These are phyloP conservation scores for Irpex rosettiformis DNA, from an alignment of 1,284 basidiomycete genomes.

Conservation along the genomic window DNA sequence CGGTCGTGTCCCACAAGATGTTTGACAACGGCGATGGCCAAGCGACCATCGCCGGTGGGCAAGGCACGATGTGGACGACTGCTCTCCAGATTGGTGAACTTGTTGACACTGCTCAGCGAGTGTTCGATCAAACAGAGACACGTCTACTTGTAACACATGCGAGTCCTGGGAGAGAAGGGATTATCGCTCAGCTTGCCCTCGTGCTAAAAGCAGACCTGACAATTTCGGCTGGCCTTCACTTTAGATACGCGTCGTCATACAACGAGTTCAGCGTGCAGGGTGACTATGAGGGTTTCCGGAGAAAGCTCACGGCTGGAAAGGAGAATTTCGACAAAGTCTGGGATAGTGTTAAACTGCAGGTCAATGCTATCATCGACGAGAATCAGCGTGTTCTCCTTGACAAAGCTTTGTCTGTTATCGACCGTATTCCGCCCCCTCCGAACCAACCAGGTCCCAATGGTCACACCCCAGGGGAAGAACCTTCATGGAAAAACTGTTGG, in stretches of 20 bases:
- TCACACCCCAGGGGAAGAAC: constrained; percentile 64
- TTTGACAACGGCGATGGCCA: constrained; percentile 95
- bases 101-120: constrained; percentile 94
- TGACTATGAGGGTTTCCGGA: constrained; percentile 86
- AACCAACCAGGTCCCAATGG: constrained; percentile 53
- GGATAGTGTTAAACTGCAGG: constrained; percentile 90
- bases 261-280: constrained; percentile 95
- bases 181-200: constrained; percentile 88
- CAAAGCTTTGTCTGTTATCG: constrained; percentile 86
- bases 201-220: constrained; percentile 94
- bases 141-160: constrained; percentile 92
- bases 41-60: constrained; percentile 95
- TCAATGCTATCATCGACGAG: constrained; percentile 90
- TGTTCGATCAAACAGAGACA: constrained; percentile 91
- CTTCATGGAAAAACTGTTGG: constrained; percentile 98
- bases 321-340: constrained; percentile 88
- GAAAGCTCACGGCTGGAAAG: constrained; percentile 79
- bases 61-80: constrained; percentile 99
- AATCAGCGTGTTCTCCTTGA: constrained; percentile 86
- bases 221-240: constrained; percentile 93
- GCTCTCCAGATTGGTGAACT: constrained; percentile 97
- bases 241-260: constrained; percentile 94
- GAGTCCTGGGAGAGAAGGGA: constrained; percentile 89
- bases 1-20: constrained; percentile 94
- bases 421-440: constrained; percentile 69